Evolutionary conservation across 78 protist genomes (phyloP).

Genomic region (Neovahlkampfia damariscottae): DNA sequence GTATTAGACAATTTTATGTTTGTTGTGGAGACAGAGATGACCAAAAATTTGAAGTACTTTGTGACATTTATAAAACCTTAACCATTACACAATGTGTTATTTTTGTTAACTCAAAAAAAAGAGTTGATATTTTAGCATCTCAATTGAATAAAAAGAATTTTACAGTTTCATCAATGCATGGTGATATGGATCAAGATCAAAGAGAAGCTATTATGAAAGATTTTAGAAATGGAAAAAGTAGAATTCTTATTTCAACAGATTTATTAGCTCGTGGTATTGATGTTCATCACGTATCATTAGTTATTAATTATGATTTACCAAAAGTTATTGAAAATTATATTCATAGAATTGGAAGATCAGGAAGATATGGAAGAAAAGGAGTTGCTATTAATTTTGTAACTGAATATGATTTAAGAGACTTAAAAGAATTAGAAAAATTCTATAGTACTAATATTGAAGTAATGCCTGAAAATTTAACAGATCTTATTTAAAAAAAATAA

Average conservation of each 20-base stretch:
- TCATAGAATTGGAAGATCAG: constrained; percentile 66
- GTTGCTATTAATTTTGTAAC: constrained; percentile 75
- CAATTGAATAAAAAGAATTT: not conserved
- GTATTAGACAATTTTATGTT: constrained; percentile 67
- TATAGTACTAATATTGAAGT: not conserved
- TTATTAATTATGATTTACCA: constrained; percentile 49
- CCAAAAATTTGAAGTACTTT: constrained; percentile 40
- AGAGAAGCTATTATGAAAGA: constrained; percentile 16
- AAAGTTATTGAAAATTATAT: constrained; percentile 23
- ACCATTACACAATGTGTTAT: constrained; percentile 67
- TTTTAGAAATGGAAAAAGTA: constrained; percentile 31
- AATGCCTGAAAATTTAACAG: not conserved
- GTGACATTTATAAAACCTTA: constrained; percentile 56
- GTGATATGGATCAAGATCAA: constrained; percentile 29
- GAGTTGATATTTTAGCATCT: constrained; percentile 22
- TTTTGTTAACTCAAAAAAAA: constrained; percentile 58
- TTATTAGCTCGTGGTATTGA: constrained; percentile 78
- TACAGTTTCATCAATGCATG: constrained; percentile 32
- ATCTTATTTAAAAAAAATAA: not conserved
- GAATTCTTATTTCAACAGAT: constrained; percentile 69
- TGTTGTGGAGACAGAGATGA: constrained; percentile 25
- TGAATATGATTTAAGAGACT: constrained; percentile 34
- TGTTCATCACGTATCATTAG: constrained; percentile 45
- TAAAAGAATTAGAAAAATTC: constrained; percentile 47
- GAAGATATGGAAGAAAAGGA: constrained; percentile 88